Evolutionary conservation across 2,329 filamentous ascomycete genomes (phyloP), one percentile per base, ranked within the genome.

Genomic region (Ustulina deusta): DNA sequence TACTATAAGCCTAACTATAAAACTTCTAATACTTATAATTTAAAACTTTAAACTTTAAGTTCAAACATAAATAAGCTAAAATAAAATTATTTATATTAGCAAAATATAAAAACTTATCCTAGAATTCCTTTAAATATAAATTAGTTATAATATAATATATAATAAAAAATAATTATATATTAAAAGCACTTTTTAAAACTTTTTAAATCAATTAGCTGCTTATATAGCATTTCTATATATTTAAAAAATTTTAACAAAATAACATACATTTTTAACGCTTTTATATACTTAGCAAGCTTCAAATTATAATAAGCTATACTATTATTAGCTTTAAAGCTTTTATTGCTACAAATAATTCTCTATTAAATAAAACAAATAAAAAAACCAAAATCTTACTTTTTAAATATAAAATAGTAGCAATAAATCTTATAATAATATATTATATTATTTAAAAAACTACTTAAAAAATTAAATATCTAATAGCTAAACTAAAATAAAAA

Each of bases 381-480:
- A 22, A 46, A 46, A 20, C 20, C 6, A 46, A 22, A 46, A 46
- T 3, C 11, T 46, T 22, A 46, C 17, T 10, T 49, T 9, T 29
- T 17, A 49, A 49, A 7, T 15, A 49, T 29, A 17, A 49, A 49
- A 49, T 49, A 49, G 10, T 17, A 49, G 10, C 6, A 49, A 49
- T 29, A 49, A 49, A 27, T 49, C 22, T 49, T 29, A 6, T 49
- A 49, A 49, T 17, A 49, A 29, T 29, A 49, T 49, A 49, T 49
- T 17, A 17, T 49, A 49, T 7, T 49, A 17, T 7, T 49, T 49
- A 17, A 7, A 17, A 48, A 10, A 10, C 40, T 42, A 10, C 17
- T 42, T 42, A 10, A 10, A 42, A 10, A 11, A 42, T n/a, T 4
- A n/a, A 42, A n/a, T 42, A 42, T 10, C 40, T 10, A 42, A 42